These are phyloP conservation scores for Theobroma cacao DNA, from an alignment of 345 rosid genomes.

Conservation along the genomic window DNA sequence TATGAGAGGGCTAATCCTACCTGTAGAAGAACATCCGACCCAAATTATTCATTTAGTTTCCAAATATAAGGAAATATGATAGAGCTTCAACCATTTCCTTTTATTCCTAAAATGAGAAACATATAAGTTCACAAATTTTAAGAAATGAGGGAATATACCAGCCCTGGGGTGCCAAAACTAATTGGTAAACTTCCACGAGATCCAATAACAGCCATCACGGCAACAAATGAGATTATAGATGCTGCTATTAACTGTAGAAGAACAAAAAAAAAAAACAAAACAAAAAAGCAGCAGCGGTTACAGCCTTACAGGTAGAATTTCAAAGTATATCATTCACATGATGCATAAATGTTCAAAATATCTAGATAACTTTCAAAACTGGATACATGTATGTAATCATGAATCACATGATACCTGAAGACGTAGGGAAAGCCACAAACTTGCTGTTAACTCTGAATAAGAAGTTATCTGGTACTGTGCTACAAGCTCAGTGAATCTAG, in stretches of 20 bases:
- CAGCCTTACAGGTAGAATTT: conserved; percentile 1
- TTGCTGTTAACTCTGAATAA: conserved; percentile 69
- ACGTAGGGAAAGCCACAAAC: conserved; percentile 96
- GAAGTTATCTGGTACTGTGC: conserved; percentile 76
- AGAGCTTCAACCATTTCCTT: background rate
- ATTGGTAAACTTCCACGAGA: conserved; percentile 60
- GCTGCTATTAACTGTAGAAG: conserved; percentile 74
- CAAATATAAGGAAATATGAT: background rate
- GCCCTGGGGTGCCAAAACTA: conserved; percentile 80
- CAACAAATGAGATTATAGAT: conserved; percentile 67
- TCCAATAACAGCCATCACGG: conserved; percentile 73
- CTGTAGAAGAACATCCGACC: conserved; percentile 32
- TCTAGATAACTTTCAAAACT: background rate
- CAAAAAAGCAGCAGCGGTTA: background rate
- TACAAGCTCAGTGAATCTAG: conserved; percentile 58
- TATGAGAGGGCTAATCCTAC: conserved; percentile 93
- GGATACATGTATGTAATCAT: background rate
- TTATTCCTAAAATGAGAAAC: background rate
- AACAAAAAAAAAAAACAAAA: background rate
- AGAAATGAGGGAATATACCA: conserved; percentile 48
- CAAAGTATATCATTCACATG: background rate
- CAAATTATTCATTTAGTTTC: background rate
- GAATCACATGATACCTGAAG: conserved; percentile 62
- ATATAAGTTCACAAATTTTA: conserved; percentile 1
- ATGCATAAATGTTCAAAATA: background rate